Percentiles rank a stretch among this genome's conserved stretches.
These are phyloP conservation scores for Dictyostelium firmibasis DNA, from an alignment of 78 protist species.

Conservation along the genomic window DNA sequence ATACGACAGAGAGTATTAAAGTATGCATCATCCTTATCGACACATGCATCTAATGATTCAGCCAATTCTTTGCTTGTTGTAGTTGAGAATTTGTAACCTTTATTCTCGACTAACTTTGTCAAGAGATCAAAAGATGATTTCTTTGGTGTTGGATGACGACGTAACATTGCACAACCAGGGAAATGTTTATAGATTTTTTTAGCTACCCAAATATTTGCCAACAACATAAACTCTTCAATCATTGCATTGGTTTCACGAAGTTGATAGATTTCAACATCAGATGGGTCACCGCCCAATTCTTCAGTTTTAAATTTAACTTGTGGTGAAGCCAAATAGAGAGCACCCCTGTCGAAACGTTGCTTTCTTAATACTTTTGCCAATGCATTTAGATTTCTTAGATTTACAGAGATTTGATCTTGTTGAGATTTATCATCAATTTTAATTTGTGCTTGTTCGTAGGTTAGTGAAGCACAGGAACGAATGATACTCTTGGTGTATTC, in stretches of 20 bases:
- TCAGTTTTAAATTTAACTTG: conserved; percentile 92
- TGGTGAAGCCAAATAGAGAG: conserved; percentile 91
- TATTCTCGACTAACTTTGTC: conserved; percentile 37
- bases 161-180: conserved; percentile 91
- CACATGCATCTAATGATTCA: conserved; percentile 77
- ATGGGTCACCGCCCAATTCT: conserved; percentile 82
- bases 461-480: conserved; percentile 89
- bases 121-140: conserved; percentile 51
- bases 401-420: conserved; percentile 15
- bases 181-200: conserved; percentile 66
- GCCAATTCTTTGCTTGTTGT: conserved; percentile 66
- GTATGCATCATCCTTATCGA: conserved; percentile 56
- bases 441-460: conserved; percentile 92
- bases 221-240: conserved; percentile 97
- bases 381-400: neutral
- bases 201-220: conserved; percentile 96
- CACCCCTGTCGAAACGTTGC: conserved; percentile 87
- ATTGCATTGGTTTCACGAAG: conserved; percentile 82
- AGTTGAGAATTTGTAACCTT: conserved; percentile 67
- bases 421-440: conserved; percentile 58
- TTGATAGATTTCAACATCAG: conserved; percentile 84
- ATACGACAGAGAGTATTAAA: conserved; percentile 90
- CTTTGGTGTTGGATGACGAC: conserved; percentile 84
- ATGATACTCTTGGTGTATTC: conserved; percentile 89
- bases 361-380: conserved; percentile 38